These are phyloP conservation scores for Rhodofomes roseus DNA, from an alignment of 1,284 basidiomycete species.

Conservation along the genomic window DNA sequence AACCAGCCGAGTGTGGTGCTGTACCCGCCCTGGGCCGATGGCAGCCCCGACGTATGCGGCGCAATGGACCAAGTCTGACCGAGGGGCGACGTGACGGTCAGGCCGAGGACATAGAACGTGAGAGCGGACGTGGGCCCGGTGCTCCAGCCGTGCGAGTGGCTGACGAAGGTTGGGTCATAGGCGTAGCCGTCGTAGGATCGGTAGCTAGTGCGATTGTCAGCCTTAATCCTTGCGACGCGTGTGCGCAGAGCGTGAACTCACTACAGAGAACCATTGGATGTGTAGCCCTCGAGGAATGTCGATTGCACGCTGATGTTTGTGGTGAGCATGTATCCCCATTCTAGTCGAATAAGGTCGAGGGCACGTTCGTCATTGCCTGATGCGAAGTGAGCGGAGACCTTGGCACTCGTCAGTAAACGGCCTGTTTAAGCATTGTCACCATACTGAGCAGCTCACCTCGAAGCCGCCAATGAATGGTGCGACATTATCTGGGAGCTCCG, in stretches of 20 bases:
- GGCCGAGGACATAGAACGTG: slow-evolving; percentile 42
- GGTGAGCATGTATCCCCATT: slow-evolving; percentile 55
- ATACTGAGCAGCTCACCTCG: slow-evolving; percentile 33
- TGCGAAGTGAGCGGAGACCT: slow-evolving; percentile 50
- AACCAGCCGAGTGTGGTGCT: slow-evolving; percentile 41
- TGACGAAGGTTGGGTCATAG: slow-evolving; percentile 44
- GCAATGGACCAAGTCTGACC: slow-evolving; percentile 40
- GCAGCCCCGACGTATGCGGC: slow-evolving; percentile 38
- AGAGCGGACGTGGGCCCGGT: slow-evolving; percentile 33
- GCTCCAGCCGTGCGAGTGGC: slow-evolving; percentile 39
- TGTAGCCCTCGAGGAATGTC: slow-evolving; percentile 50
- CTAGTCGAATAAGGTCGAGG: slow-evolving; percentile 42
- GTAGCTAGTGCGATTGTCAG: slow-evolving; percentile 25
- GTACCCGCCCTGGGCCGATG: slow-evolving; percentile 39
- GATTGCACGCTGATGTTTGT: slow-evolving; percentile 48
- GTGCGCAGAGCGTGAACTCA: slow-evolving; percentile 18
- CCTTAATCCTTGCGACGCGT: background rate
- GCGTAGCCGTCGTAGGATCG: slow-evolving; percentile 45
- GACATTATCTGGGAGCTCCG: slow-evolving; percentile 50
- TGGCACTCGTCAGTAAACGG: background rate
- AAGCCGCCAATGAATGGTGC: slow-evolving; percentile 48
- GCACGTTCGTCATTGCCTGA: slow-evolving; percentile 45
- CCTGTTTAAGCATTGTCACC: too few relatives aligned
- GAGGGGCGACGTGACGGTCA: slow-evolving; percentile 36
- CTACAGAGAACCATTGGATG: slow-evolving; percentile 47